Conservation (phyloP, 108 stramenopile genomes). For the Mediolabrus comicus region DNA sequence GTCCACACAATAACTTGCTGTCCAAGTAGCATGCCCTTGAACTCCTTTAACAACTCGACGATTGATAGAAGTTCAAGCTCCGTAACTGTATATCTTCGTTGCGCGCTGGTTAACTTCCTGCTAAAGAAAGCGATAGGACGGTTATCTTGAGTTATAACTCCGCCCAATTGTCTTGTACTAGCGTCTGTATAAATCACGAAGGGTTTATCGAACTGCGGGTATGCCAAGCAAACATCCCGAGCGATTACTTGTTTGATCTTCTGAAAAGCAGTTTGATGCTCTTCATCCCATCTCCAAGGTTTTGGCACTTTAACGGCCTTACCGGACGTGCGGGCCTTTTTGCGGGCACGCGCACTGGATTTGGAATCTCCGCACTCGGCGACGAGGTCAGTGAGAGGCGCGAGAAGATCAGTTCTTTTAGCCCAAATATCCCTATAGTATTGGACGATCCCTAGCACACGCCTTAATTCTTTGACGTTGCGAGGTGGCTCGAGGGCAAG, state of each 20-base stretch:
- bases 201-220: constrained; percentile 40
- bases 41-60: constrained; percentile 57
- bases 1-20: constrained; percentile 20
- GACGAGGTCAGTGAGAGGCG: constrained; percentile 27
- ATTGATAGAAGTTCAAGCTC: constrained; percentile 52
- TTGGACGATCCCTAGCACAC: constrained; percentile 41
- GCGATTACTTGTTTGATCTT: constrained; percentile 38
- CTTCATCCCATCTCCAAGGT: constrained; percentile 35
- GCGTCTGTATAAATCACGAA: constrained; percentile 47
- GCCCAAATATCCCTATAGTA: constrained; percentile 40
- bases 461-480: constrained; percentile 14
- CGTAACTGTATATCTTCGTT: constrained; percentile 32
- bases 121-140: constrained; percentile 48
- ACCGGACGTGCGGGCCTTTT: too few relatives aligned
- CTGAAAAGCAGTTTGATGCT: constrained; percentile 45
- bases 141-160: constrained; percentile 42
- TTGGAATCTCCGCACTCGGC: neutral
- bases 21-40: constrained; percentile 41
- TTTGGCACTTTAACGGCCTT: neutral
- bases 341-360: neutral
- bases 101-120: constrained; percentile 38
- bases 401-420: constrained; percentile 27
- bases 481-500: constrained; percentile 11
- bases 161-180: constrained; percentile 36
- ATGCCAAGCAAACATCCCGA: constrained; percentile 38